Conservation (phyloP, 2,329 filamentous ascomycete genomes). For the Scedosporium apiospermum region DNA sequence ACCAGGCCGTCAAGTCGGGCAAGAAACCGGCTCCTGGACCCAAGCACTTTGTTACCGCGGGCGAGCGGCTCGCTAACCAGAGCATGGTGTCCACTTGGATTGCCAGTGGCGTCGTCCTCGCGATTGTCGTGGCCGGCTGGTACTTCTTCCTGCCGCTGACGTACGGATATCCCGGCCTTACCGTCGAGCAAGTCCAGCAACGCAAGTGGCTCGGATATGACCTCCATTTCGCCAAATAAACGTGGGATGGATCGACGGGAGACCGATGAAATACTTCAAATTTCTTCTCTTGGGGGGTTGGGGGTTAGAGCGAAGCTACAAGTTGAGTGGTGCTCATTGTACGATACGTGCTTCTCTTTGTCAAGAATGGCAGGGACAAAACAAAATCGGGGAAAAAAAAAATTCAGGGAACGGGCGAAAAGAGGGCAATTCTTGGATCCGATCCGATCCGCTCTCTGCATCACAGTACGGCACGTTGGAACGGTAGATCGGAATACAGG, state of each 20-base stretch:
- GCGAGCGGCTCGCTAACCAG: conserved; percentile 71
- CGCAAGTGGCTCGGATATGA: conserved; percentile 97
- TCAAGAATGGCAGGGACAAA: not conserved
- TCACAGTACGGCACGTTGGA: not conserved
- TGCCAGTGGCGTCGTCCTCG: conserved; percentile 61
- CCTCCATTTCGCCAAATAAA: conserved; percentile 94
- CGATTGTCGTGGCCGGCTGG: conserved; percentile 65
- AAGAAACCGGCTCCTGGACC: conserved; percentile 33
- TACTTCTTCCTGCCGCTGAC: conserved; percentile 92
- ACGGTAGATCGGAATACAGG: not conserved
- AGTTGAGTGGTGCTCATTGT: not conserved
- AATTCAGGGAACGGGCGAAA: not conserved
- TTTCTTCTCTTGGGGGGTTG: not conserved
- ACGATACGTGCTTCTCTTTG: not conserved
- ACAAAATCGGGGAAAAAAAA: not conserved
- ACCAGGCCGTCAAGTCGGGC: conserved; percentile 3
- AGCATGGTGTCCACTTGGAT: conserved; percentile 73
- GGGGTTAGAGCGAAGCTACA: too few species aligned
- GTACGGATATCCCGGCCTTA: conserved; percentile 85
- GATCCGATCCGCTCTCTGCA: not conserved
- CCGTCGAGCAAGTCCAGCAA: conserved; percentile 64
- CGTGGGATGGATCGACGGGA: not conserved
- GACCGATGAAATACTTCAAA: not conserved
- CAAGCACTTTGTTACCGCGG: conserved; percentile 62
- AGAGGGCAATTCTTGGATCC: not conserved